phyloP scores from a whole-genome alignment of 225 moss, liverwort and hornwort species.

The Polytrichum commune region DNA sequence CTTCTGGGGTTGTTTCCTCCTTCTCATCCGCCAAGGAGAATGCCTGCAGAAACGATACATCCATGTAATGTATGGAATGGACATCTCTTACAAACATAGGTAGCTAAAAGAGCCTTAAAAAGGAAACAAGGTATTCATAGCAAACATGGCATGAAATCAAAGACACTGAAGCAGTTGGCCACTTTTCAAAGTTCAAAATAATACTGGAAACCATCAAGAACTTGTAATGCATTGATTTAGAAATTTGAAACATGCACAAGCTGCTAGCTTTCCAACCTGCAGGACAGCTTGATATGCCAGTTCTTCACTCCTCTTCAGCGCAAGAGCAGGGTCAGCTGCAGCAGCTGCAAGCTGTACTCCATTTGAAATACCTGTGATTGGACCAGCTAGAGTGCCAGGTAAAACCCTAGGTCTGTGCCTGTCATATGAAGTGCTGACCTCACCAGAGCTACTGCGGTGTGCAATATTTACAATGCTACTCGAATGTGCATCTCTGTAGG shows the following conservation, averaged over 20 bases:
- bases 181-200: too few species aligned
- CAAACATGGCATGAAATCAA: too few species aligned
- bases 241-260: too few species aligned
- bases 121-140: too few species aligned
- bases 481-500: constrained; percentile 20
- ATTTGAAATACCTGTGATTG: constrained; percentile 32
- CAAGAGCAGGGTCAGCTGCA: constrained; percentile 28
- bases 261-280: constrained; percentile 37
- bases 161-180: too few species aligned
- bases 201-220: too few species aligned
- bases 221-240: too few species aligned
- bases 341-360: constrained; percentile 38
- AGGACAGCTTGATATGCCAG: constrained; percentile 50
- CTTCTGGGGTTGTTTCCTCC: constrained; percentile 64
- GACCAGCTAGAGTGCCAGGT: constrained; percentile 28
- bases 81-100: too few species aligned
- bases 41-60: constrained; percentile 31
- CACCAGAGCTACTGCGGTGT: constrained; percentile 40
- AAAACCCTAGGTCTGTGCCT: constrained; percentile 28
- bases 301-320: constrained; percentile 55
- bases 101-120: too few species aligned
- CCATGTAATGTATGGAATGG: too few species aligned
- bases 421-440: constrained; percentile 48
- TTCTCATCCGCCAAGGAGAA: constrained; percentile 54
- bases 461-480: constrained; percentile 17